A percentile compares a stretch with the other conserved stretches of the same genome.
These are phyloP conservation scores for Neurospora terricola DNA, from an alignment of 495 filamentous ascomycete species.

Conservation along the genomic window DNA sequence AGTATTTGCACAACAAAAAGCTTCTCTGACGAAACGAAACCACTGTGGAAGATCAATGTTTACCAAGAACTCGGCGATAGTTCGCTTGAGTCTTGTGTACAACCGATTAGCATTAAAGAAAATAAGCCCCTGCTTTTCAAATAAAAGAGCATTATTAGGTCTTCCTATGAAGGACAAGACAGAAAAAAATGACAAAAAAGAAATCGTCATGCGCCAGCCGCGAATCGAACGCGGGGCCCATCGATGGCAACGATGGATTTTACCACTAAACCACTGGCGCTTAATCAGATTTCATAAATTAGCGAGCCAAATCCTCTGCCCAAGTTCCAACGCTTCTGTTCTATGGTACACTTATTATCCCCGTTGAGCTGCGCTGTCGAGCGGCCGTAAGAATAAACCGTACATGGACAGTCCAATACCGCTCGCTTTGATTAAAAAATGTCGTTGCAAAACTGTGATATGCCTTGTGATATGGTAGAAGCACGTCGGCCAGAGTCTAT, in stretches of 20 bases:
- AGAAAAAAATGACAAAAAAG: background rate
- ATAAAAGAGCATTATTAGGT: background rate
- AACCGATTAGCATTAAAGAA: background rate
- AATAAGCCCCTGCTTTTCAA: background rate
- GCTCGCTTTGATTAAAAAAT: too few species aligned
- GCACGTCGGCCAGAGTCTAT: too few species aligned
- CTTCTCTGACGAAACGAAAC: background rate
- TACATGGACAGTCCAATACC: too few species aligned
- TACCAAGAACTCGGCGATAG: background rate
- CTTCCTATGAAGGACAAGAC: background rate
- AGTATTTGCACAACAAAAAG: background rate
- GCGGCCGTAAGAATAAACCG: too few species aligned
- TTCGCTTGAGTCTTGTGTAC: background rate
- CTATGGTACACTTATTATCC: too few species aligned
- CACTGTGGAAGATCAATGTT: background rate
- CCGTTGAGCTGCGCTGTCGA: too few species aligned
- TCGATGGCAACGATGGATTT: conserved; percentile 47
- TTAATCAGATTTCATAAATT: background rate
- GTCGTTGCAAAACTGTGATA: too few species aligned
- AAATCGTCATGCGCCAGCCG: conserved; percentile 27
- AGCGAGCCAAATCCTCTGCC: too few species aligned
- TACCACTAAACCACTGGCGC: conserved; percentile 40
- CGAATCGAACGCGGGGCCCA: conserved; percentile 44
- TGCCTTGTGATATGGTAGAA: too few species aligned
- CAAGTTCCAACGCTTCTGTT: too few species aligned